These are phyloP conservation scores for Sclerospora graminicola DNA, from an alignment of 352 stramenopile species.

Conservation along the genomic window DNA sequence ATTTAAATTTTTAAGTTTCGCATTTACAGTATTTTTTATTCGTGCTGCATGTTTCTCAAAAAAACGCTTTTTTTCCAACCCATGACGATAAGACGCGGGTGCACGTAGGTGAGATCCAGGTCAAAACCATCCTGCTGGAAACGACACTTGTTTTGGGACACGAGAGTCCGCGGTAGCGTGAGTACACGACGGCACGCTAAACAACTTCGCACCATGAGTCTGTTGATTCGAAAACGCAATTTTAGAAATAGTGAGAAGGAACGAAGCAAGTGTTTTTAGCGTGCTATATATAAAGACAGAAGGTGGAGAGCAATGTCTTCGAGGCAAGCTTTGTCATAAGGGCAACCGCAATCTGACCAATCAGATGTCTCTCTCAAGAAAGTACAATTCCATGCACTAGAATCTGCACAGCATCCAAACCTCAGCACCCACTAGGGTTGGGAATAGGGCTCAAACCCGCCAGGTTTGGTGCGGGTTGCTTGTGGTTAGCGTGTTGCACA, in stretches of 20 bases:
- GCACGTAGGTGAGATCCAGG: conserved; percentile 62
- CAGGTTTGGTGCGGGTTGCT: no score
- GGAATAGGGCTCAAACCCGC: no score
- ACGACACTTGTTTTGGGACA: conserved; percentile 72
- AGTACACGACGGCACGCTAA: conserved; percentile 27
- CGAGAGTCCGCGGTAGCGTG: conserved; percentile 43
- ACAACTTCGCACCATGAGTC: conserved; percentile 3
- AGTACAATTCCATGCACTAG: no score
- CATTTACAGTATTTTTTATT: background rate
- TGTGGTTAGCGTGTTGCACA: no score
- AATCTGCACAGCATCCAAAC: no score
- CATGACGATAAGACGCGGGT: conserved; percentile 71
- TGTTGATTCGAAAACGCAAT: background rate
- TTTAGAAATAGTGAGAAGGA: conserved; percentile 5
- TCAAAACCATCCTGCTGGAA: conserved; percentile 51
- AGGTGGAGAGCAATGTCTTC: no score
- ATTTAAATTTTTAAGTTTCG: conserved; percentile 3
- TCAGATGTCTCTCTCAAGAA: no score
- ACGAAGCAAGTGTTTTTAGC: no score
- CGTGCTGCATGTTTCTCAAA: background rate
- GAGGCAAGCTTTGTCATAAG: no score
- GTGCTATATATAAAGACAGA: no score
- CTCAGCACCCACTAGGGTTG: no score
- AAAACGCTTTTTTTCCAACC: conserved; percentile 19
- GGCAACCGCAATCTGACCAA: no score